phyloP scores from a whole-genome alignment of 2,329 filamentous ascomycete species.

The Verticillium albo-atrum region DNA sequence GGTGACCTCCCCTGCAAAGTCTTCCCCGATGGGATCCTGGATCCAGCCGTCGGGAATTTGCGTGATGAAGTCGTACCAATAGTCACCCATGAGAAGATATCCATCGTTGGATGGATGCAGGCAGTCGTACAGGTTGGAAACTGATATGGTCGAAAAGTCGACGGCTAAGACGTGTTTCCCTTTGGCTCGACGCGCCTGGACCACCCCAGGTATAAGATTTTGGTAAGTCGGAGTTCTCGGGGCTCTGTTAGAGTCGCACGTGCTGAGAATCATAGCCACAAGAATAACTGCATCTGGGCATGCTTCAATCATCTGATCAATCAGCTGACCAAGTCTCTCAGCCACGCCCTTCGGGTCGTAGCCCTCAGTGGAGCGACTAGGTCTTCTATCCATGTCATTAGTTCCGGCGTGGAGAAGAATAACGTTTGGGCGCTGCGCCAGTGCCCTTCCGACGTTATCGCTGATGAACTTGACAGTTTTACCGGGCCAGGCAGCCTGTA shows the following conservation, averaged over 20 bases:
- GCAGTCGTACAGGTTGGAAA: constrained; percentile 15
- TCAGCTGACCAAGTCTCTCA: constrained; percentile 20
- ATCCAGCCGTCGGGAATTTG: constrained; percentile 17
- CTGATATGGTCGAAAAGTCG: constrained; percentile 22
- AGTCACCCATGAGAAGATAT: constrained; percentile 13
- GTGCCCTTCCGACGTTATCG: constrained; percentile 23
- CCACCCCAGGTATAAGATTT: constrained; percentile 20
- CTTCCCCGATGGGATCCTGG: constrained; percentile 4
- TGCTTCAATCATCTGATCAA: constrained; percentile 21
- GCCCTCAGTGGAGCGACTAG: constrained; percentile 20
- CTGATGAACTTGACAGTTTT: constrained; percentile 28
- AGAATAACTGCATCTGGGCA: constrained; percentile 26
- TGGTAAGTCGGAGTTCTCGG: constrained; percentile 18
- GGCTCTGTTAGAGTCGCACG: constrained; percentile 18
- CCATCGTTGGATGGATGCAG: constrained; percentile 16
- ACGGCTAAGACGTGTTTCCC: constrained; percentile 23
- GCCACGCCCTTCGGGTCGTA: constrained; percentile 21
- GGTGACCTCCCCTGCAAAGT: constrained; percentile 1
- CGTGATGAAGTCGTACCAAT: constrained; percentile 17
- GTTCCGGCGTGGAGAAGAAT: constrained; percentile 26
- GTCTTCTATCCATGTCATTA: constrained; percentile 6
- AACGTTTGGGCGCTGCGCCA: constrained; percentile 26
- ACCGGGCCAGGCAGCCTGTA: constrained; percentile 28
- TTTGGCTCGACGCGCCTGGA: constrained; percentile 13
- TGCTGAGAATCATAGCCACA: constrained; percentile 26